phyloP scores from a whole-genome alignment of 345 rosid genomes.

The Raphanus raphanistrum region DNA sequence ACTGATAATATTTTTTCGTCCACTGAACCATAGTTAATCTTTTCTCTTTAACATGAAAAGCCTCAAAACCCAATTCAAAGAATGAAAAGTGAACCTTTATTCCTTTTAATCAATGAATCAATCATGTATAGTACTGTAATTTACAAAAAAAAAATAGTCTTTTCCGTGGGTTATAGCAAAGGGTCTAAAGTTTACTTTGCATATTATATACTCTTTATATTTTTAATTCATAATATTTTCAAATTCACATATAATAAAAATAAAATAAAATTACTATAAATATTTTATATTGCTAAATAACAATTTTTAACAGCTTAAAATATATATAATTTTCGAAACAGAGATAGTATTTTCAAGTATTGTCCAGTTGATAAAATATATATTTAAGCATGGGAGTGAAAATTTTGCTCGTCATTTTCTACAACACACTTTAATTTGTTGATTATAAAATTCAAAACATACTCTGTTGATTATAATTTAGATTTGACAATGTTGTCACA shows the following conservation, averaged over 20 bases:
- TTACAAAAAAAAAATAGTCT: not conserved
- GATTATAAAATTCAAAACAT: conserved; percentile 13
- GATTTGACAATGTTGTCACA: conserved; percentile 36
- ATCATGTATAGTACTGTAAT: conserved; percentile 11
- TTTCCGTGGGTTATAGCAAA: not conserved
- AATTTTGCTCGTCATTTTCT: not conserved
- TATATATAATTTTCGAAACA: not conserved
- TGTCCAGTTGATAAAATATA: too few species aligned
- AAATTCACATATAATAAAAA: not conserved
- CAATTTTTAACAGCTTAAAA: not conserved
- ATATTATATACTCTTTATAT: not conserved
- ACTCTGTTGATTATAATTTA: conserved; percentile 22
- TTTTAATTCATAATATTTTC: not conserved
- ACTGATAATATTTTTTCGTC: conserved; percentile 1
- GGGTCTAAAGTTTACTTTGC: not conserved
- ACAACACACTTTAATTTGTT: not conserved
- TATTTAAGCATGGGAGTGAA: not conserved
- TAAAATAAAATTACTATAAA: not conserved
- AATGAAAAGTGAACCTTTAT: conserved; percentile 17
- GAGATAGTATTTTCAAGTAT: not conserved
- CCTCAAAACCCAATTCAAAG: not conserved
- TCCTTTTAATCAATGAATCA: conserved; percentile 28
- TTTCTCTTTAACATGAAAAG: conserved; percentile 11
- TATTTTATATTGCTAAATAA: not conserved
- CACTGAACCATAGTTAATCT: not conserved